These are phyloP conservation scores for Baorangia bicolor DNA, from an alignment of 768 basidiomycete species.

Conservation along the genomic window DNA sequence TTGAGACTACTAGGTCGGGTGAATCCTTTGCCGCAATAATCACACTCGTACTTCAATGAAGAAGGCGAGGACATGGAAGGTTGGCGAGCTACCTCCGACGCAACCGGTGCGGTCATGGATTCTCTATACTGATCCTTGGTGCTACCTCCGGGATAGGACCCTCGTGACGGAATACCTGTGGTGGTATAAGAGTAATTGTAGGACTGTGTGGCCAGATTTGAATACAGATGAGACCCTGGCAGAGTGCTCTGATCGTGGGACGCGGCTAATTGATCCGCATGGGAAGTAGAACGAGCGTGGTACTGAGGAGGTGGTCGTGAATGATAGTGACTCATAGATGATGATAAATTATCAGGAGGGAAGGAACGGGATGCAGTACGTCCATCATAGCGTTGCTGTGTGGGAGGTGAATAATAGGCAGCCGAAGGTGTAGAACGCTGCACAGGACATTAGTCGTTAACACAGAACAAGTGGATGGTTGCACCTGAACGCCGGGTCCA, in stretches of 20 bases:
- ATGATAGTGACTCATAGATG: constrained; percentile 23
- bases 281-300: constrained; percentile 30
- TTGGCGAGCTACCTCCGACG: constrained; percentile 16
- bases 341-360: constrained; percentile 22
- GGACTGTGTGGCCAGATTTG: constrained; percentile 20
- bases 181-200: constrained; percentile 18
- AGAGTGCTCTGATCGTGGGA: constrained; percentile 28
- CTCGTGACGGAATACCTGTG: constrained; percentile 22
- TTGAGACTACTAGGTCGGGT: constrained; percentile 81
- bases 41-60: constrained; percentile 66
- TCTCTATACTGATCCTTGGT: constrained; percentile 22
- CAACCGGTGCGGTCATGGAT: not conserved
- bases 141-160: constrained; percentile 17
- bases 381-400: constrained; percentile 30
- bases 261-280: constrained; percentile 25
- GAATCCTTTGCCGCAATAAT: constrained; percentile 78
- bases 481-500: constrained; percentile 34
- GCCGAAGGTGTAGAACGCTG: constrained; percentile 25
- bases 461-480: not conserved
- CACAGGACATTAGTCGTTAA: constrained; percentile 2
- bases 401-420: constrained; percentile 19
- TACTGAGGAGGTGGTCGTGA: constrained; percentile 20
- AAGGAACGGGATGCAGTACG: constrained; percentile 19
- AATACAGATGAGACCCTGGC: constrained; percentile 27
- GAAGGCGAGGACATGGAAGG: constrained; percentile 31